A percentile compares a stretch with the other conserved stretches of the same genome.
These are phyloP conservation scores for Beauveria rudraprayagi DNA, from an alignment of 2,329 filamentous ascomycete genomes.

Conservation along the genomic window DNA sequence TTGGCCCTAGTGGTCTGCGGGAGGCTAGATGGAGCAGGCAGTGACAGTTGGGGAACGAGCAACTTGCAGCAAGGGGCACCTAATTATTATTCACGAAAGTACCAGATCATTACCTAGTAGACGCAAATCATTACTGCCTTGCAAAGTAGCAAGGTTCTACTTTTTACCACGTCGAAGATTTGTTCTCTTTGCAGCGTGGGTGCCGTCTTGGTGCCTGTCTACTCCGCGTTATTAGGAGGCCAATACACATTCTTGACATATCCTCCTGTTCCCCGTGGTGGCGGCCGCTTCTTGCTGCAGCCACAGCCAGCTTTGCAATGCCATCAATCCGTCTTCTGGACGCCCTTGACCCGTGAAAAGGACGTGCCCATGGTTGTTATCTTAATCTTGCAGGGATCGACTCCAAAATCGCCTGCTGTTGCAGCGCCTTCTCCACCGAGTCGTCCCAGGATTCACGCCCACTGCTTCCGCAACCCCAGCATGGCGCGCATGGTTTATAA, in stretches of 20 bases:
- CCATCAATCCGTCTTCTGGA: neutral
- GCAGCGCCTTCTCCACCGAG: neutral
- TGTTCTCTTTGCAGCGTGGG: too few species aligned
- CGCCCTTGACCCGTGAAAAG: neutral
- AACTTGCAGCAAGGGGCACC: neutral
- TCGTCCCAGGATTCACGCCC: neutral
- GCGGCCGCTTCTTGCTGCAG: neutral
- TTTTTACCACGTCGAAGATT: too few species aligned
- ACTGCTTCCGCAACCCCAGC: neutral
- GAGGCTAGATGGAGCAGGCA: neutral
- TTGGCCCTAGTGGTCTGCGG: neutral
- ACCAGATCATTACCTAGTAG: neutral
- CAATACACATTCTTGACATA: too few species aligned
- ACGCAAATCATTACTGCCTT: neutral
- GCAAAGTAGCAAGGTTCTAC: too few species aligned
- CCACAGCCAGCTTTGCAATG: neutral
- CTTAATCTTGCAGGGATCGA: constrained; percentile 3
- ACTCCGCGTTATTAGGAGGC: too few species aligned
- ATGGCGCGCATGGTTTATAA: too few species aligned
- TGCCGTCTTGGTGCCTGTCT: neutral
- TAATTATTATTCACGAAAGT: neutral
- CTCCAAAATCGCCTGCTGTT: neutral
- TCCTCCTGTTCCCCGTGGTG: too few species aligned
- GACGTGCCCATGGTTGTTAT: neutral
- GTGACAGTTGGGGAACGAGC: neutral